Conservation (phyloP, 2,329 filamentous ascomycete species). For the Aspergillus pseudotamarii region DNA sequence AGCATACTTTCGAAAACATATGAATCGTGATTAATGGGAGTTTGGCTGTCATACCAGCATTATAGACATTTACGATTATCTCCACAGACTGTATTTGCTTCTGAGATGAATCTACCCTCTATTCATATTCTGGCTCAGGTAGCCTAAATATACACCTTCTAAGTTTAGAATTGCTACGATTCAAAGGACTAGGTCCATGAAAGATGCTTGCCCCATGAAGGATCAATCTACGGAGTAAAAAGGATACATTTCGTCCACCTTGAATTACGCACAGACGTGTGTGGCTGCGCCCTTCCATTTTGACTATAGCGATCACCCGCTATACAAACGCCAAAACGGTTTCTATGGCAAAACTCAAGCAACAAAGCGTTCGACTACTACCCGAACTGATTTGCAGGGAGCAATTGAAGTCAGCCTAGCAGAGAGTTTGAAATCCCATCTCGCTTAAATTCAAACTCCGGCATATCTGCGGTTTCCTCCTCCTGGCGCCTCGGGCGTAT, state of each 20-base stretch:
- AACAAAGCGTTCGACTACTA: background rate
- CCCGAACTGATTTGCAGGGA: background rate
- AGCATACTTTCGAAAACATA: background rate
- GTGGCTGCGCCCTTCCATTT: background rate
- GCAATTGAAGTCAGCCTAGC: slow-evolving; percentile 4
- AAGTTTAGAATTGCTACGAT: background rate
- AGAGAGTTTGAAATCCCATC: background rate
- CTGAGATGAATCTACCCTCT: background rate
- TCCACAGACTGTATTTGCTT: background rate
- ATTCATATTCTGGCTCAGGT: background rate
- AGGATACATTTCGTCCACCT: background rate
- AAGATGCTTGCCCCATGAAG: background rate
- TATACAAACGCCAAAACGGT: background rate
- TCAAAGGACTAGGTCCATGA: background rate
- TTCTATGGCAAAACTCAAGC: background rate
- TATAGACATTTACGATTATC: background rate
- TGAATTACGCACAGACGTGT: background rate
- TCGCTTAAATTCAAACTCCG: slow-evolving; percentile 5
- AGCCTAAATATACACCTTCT: background rate
- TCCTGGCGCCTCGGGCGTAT: slow-evolving; percentile 1
- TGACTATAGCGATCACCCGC: background rate
- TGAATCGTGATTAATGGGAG: background rate
- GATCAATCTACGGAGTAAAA: no score
- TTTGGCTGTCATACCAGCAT: background rate
- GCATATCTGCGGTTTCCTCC: background rate